phyloP scores from a whole-genome alignment of 805 yeast genomes.

The Metschnikowia aberdeeniae region DNA sequence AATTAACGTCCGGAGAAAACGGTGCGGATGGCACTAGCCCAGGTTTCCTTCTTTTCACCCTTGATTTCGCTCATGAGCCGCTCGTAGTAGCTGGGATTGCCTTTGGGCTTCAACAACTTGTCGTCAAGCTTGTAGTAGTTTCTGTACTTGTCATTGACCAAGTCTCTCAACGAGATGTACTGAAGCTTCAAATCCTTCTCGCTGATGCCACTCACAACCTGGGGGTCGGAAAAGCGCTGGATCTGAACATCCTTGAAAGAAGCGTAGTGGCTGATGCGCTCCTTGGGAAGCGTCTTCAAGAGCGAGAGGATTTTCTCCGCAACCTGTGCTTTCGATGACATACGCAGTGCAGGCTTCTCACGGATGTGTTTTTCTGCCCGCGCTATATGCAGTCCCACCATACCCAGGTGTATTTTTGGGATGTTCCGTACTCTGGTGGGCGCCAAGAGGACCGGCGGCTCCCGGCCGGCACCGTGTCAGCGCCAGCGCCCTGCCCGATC shows the following conservation, averaged over 20 bases:
- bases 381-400: not conserved
- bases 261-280: slow-evolving; percentile 61
- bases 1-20: slow-evolving; percentile 67
- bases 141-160: slow-evolving; percentile 58
- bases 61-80: slow-evolving; percentile 66
- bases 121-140: slow-evolving; percentile 62
- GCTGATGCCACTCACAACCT: slow-evolving; percentile 35
- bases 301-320: slow-evolving; percentile 55
- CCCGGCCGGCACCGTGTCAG: no score
- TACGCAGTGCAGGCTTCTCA: not conserved
- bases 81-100: slow-evolving; percentile 75
- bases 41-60: slow-evolving; percentile 66
- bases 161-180: slow-evolving; percentile 51
- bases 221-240: slow-evolving; percentile 33
- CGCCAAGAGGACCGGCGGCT: no score
- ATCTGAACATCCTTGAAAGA: slow-evolving; percentile 68
- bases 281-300: slow-evolving; percentile 63
- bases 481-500: no score
- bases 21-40: slow-evolving; percentile 64
- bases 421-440: not conserved
- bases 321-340: slow-evolving; percentile 37
- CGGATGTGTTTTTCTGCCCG: not conserved
- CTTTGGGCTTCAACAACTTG: slow-evolving; percentile 72
- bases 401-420: not conserved
- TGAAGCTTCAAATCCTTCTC: slow-evolving; percentile 56